Evolutionary conservation across 495 filamentous ascomycete genomes (phyloP).

Genomic region (Neurospora hispaniola): DNA sequence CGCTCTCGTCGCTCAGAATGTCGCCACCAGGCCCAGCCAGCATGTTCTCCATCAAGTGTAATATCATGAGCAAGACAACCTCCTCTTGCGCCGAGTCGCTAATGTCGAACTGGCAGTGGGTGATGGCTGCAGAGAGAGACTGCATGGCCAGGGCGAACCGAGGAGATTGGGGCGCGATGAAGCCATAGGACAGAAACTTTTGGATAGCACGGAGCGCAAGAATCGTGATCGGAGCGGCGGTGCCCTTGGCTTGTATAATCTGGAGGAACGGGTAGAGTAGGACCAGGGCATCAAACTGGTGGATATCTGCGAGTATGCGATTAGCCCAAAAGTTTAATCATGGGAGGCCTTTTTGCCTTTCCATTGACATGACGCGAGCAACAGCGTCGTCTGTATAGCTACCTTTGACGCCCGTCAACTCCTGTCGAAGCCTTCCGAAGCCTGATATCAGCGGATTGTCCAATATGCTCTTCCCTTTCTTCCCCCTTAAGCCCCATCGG

Average conservation of each 20-base stretch:
- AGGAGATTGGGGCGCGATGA: conserved; percentile 73
- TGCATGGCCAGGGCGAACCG: conserved; percentile 88
- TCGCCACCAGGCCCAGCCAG: conserved; percentile 85
- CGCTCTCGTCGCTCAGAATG: conserved; percentile 86
- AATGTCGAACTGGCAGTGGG: conserved; percentile 95
- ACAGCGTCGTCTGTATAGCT: conserved; percentile 1
- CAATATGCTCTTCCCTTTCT: conserved; percentile 96
- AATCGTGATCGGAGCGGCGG: conserved; percentile 90
- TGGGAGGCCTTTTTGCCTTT: background rate
- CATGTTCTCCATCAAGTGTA: conserved; percentile 98
- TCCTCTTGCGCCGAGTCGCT: conserved; percentile 92
- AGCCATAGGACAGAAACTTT: conserved; percentile 92
- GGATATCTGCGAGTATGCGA: conserved; percentile 52
- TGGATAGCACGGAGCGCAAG: conserved; percentile 91
- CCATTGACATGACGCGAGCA: background rate
- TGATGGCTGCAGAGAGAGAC: conserved; percentile 85
- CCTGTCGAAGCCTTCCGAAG: conserved; percentile 79
- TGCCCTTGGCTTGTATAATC: conserved; percentile 92
- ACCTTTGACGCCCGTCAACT: conserved; percentile 85
- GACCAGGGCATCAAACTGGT: conserved; percentile 77
- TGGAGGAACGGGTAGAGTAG: conserved; percentile 93
- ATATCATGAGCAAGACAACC: conserved; percentile 82
- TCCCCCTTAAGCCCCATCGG: conserved; percentile 84
- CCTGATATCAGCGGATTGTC: conserved; percentile 96
- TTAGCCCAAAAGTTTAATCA: conserved; percentile 3